Base-by-base conservation (phyloP, 495 filamentous ascomycete species). In the Peziza echinospora region DNA sequence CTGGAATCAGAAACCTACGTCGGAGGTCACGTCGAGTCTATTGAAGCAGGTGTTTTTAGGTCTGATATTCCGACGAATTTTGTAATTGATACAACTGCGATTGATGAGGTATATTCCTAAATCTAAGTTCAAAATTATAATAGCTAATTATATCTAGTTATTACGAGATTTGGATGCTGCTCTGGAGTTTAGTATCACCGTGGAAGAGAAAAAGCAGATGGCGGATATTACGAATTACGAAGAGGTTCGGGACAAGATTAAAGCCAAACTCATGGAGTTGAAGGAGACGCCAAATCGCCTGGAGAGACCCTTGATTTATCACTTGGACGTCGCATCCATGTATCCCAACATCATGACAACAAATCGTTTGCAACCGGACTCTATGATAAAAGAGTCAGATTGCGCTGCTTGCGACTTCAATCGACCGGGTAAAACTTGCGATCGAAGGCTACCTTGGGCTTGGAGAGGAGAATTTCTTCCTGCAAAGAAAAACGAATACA, bases 321-420 rank as follows among this genome's bases (percentile, higher is more conserved):
- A 99, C 68, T 68, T 99, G 59, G 89, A 99, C 54, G 89, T 99
- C 41, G 89, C 89, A 13, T 93, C 89, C 45, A 99, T 99, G 89
- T 99, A 99, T 61, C 89, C 89, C 16, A 99, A 99, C 60, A 99
- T 99, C 63, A 99, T 99, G 91, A 96, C 89, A 3, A 99, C 91
- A 8, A 99, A 99, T 57, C 82, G 89, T 55, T 64, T 99, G 24
- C 89, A 99, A 47, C 89, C 89, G 1, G 89, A 99, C 60, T 96
- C 91, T 4, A 89, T 99, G 84, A 93, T 96, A 30, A 64, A 85
- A 41, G 89, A 99, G 58, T 86, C 91, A 2, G 78, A 89, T 51
- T 99, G 89, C 56, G 89, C 89, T 0, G 85, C 91, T 6, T 99
- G 89, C 60, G 89, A 99, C 56, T 99, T 99, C 70, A 99, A 99